phyloP scores from a whole-genome alignment of 768 basidiomycete genomes.

The Tylopilus rubrobrunneus region DNA sequence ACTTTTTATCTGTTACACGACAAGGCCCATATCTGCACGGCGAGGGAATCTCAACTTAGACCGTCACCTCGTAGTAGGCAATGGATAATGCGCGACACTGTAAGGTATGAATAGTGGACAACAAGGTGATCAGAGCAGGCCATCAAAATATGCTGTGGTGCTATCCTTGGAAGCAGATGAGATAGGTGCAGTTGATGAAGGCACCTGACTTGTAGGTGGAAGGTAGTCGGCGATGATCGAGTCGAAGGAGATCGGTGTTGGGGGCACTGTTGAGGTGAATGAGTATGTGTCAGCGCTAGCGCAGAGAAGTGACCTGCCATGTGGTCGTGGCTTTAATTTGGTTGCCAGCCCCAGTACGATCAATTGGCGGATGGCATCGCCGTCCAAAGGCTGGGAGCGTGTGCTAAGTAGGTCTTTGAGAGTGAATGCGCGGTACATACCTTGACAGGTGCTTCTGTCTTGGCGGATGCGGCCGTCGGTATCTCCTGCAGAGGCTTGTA shows the following conservation, averaged over 20 bases:
- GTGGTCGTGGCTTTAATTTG: constrained; percentile 47
- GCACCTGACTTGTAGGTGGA: constrained; percentile 34
- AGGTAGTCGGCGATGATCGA: constrained; percentile 73
- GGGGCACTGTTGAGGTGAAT: constrained; percentile 33
- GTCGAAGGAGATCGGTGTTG: constrained; percentile 56
- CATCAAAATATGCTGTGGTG: constrained; percentile 39
- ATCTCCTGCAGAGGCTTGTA: constrained; percentile 46
- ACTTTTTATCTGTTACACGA: background rate
- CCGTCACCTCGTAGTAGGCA: background rate
- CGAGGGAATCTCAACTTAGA: background rate
- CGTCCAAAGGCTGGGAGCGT: constrained; percentile 50
- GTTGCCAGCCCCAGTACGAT: constrained; percentile 59
- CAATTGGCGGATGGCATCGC: constrained; percentile 56
- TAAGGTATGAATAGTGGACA: constrained; percentile 14
- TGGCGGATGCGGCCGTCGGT: constrained; percentile 23
- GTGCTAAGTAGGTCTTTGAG: background rate
- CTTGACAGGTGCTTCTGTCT: constrained; percentile 35
- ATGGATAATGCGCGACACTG: constrained; percentile 9
- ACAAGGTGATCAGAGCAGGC: constrained; percentile 30
- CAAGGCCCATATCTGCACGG: background rate
- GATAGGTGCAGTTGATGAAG: constrained; percentile 1
- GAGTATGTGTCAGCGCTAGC: constrained; percentile 1
- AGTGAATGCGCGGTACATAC: constrained; percentile 24
- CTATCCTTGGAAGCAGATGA: constrained; percentile 23
- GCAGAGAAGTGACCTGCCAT: constrained; percentile 34